phyloP scores from a whole-genome alignment of 2,329 filamentous ascomycete species.

The Curvularia spicifera region DNA sequence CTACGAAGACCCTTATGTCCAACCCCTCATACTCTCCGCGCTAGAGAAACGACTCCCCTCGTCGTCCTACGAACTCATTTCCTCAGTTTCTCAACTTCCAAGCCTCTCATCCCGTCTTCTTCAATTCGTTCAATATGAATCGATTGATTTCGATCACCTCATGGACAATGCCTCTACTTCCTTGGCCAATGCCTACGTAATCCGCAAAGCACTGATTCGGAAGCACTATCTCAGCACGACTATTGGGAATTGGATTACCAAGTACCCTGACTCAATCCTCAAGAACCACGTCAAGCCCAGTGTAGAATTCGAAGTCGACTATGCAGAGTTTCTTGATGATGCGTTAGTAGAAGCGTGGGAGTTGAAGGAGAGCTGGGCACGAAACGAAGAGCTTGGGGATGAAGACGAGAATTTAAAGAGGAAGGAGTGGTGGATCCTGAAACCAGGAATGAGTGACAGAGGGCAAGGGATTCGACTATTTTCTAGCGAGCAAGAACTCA shows the following conservation, averaged over 20 bases:
- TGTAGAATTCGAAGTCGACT: slow-evolving; percentile 93
- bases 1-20: slow-evolving; percentile 89
- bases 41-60: slow-evolving; percentile 67
- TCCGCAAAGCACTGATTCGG: slow-evolving; percentile 93
- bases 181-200: slow-evolving; percentile 88
- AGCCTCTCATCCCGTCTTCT: slow-evolving; percentile 62
- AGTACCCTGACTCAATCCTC: slow-evolving; percentile 76
- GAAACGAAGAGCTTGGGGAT: slow-evolving; percentile 61
- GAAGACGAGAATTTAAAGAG: slow-evolving; percentile 33
- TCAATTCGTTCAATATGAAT: slow-evolving; percentile 86
- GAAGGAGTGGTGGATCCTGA: slow-evolving; percentile 95
- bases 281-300: slow-evolving; percentile 74
- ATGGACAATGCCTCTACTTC: slow-evolving; percentile 66
- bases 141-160: slow-evolving; percentile 81
- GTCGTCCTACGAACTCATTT: slow-evolving; percentile 62
- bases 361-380: slow-evolving; percentile 75
- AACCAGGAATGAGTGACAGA: slow-evolving; percentile 96
- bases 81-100: slow-evolving; percentile 57
- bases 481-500: slow-evolving; percentile 81
- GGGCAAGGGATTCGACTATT: slow-evolving; percentile 94
- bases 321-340: slow-evolving; percentile 95
- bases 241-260: slow-evolving; percentile 82
- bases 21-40: slow-evolving; percentile 81
- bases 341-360: slow-evolving; percentile 90
- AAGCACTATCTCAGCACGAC: slow-evolving; percentile 93